Evolutionary conservation across 2,329 filamentous ascomycete species (phyloP).

Genomic region (Fusarium clavum): DNA sequence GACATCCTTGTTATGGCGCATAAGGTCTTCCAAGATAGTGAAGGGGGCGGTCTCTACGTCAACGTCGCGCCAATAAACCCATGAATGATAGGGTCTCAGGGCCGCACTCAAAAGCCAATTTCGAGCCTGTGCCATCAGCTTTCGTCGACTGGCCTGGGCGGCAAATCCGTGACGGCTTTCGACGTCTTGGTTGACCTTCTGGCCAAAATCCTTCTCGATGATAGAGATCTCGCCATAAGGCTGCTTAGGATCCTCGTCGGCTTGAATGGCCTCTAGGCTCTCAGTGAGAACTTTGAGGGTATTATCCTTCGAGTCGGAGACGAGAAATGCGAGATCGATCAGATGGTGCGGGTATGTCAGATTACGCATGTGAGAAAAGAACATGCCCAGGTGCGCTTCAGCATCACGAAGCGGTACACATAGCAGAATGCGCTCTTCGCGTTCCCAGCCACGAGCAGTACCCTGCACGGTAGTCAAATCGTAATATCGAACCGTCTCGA

Average conservation of each 20-base stretch:
- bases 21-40: constrained; percentile 96
- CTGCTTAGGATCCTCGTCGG: constrained; percentile 80
- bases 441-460: constrained; percentile 92
- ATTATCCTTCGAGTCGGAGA: constrained; percentile 95
- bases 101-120: constrained; percentile 98
- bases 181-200: constrained; percentile 97
- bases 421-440: constrained; percentile 92
- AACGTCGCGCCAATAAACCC: constrained; percentile 99
- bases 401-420: constrained; percentile 96
- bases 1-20: constrained; percentile 98
- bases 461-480: constrained; percentile 93
- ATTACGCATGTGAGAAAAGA: constrained; percentile 97
- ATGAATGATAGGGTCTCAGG: constrained; percentile 92
- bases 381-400: constrained; percentile 92
- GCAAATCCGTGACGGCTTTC: constrained; percentile 98
- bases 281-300: constrained; percentile 82
- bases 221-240: constrained; percentile 97
- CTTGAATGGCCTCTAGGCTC: constrained; percentile 82
- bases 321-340: constrained; percentile 95
- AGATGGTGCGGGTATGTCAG: constrained; percentile 97
- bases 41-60: constrained; percentile 98
- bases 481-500: constrained; percentile 97
- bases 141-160: constrained; percentile 90
- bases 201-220: constrained; percentile 98
- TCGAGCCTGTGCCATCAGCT: constrained; percentile 96